Conservation (phyloP, 176 grass and related monocot genomes). For the Zoysia japonica region DNA sequence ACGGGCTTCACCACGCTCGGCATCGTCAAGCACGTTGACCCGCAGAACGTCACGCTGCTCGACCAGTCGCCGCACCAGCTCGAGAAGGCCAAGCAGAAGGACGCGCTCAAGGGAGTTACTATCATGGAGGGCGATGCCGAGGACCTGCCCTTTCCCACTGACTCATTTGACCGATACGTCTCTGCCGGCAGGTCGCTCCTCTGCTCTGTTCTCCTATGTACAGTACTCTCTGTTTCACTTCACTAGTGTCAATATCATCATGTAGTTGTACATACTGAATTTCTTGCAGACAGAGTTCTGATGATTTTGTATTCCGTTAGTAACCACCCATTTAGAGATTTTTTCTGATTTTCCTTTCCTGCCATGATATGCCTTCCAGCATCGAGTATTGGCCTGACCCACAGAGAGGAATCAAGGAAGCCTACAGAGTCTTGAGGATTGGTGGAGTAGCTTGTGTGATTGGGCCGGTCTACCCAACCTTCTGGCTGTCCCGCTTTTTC, state of each 20-base stretch:
- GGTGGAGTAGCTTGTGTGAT: constrained; percentile 61
- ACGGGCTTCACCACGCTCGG: constrained; percentile 61
- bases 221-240: too few species aligned
- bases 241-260: too few species aligned
- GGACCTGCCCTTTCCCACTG: constrained; percentile 56
- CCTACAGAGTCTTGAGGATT: constrained; percentile 66
- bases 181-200: constrained; percentile 61
- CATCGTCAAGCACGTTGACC: constrained; percentile 48
- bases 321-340: too few species aligned
- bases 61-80: constrained; percentile 71
- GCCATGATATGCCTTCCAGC: constrained; percentile 32
- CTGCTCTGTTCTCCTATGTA: background rate
- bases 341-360: too few species aligned
- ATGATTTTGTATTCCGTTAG: too few species aligned
- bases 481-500: constrained; percentile 67
- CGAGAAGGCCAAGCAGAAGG: constrained; percentile 52
- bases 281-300: too few species aligned
- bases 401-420: constrained; percentile 69
- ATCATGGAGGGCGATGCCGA: constrained; percentile 65
- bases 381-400: constrained; percentile 80
- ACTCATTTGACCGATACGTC: constrained; percentile 57
- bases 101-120: constrained; percentile 48
- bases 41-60: constrained; percentile 54
- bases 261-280: too few species aligned
- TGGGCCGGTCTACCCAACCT: constrained; percentile 67